Conservation (phyloP, 2,329 filamentous ascomycete genomes). For the Fusarium sororula region DNA sequence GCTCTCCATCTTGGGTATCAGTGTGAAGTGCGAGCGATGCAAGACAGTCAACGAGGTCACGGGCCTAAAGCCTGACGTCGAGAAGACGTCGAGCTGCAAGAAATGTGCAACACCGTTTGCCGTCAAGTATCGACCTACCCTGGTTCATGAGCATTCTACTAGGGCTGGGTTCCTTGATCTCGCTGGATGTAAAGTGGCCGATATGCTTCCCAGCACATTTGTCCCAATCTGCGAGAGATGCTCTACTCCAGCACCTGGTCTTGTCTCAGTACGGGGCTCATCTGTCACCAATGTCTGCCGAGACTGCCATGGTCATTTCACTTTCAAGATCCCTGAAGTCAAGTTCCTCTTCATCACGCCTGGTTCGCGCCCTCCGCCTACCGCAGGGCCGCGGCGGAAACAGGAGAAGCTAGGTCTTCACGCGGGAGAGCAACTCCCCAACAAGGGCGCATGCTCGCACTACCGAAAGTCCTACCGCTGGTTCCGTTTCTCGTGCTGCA, state of each 20-base stretch:
- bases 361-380: constrained; percentile 54
- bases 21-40: constrained; percentile 81
- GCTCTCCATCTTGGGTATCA: constrained; percentile 71
- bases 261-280: constrained; percentile 79
- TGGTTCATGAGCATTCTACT: constrained; percentile 78
- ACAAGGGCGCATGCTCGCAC: constrained; percentile 63
- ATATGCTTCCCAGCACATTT: constrained; percentile 83
- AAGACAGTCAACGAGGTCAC: constrained; percentile 76
- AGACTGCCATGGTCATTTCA: constrained; percentile 82
- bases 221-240: constrained; percentile 80
- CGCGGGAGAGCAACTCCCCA: constrained; percentile 64
- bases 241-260: constrained; percentile 73
- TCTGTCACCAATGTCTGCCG: constrained; percentile 78
- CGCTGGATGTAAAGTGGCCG: constrained; percentile 76
- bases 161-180: constrained; percentile 82
- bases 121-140: constrained; percentile 69
- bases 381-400: constrained; percentile 54
- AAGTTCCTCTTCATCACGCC: constrained; percentile 78
- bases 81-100: constrained; percentile 64
- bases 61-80: constrained; percentile 65
- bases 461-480: constrained; percentile 69
- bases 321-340: constrained; percentile 79
- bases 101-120: constrained; percentile 66
- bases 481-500: constrained; percentile 73
- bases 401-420: constrained; percentile 65